Evolutionary conservation across 805 yeast genomes (phyloP).

Genomic region (Blastobotrys terrestris): DNA sequence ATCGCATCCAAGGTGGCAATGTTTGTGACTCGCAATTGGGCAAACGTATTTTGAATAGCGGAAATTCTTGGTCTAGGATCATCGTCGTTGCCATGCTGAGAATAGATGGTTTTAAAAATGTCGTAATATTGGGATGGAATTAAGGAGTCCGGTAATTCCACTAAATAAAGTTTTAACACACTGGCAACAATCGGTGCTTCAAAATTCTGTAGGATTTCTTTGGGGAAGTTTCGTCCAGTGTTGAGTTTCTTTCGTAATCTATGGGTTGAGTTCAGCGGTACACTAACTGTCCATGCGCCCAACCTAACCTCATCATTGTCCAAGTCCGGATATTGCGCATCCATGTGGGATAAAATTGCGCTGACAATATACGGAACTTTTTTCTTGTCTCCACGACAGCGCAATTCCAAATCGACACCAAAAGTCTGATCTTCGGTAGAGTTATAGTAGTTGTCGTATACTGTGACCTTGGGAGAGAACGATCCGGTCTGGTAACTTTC

Average conservation of each 20-base stretch:
- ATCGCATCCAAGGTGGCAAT: conserved; percentile 76
- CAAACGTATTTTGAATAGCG: conserved; percentile 60
- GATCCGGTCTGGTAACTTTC: conserved; percentile 68
- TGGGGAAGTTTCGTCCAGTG: conserved; percentile 22
- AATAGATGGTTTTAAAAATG: conserved; percentile 59
- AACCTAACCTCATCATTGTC: conserved; percentile 62
- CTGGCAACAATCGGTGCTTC: conserved; percentile 58
- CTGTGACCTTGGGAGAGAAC: conserved; percentile 62
- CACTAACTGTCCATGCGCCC: conserved; percentile 62
- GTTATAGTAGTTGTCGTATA: conserved; percentile 76
- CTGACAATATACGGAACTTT: conserved; percentile 66
- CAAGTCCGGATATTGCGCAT: conserved; percentile 57
- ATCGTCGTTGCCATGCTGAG: conserved; percentile 38
- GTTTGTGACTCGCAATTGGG: conserved; percentile 62
- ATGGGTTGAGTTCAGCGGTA: conserved; percentile 56
- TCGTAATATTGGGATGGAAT: conserved; percentile 62
- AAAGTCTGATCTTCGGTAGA: conserved; percentile 63
- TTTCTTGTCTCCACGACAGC: conserved; percentile 64
- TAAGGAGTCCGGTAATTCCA: conserved; percentile 76
- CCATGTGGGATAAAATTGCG: conserved; percentile 59
- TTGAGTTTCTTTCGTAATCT: conserved; percentile 51
- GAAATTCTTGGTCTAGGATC: conserved; percentile 40
- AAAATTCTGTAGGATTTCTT: conserved; percentile 31
- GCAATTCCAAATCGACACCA: conserved; percentile 69
- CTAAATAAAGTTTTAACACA: conserved; percentile 61